Evolutionary conservation across 148 eudicot species (phyloP).

Genomic region (Polygonum maritimum): DNA sequence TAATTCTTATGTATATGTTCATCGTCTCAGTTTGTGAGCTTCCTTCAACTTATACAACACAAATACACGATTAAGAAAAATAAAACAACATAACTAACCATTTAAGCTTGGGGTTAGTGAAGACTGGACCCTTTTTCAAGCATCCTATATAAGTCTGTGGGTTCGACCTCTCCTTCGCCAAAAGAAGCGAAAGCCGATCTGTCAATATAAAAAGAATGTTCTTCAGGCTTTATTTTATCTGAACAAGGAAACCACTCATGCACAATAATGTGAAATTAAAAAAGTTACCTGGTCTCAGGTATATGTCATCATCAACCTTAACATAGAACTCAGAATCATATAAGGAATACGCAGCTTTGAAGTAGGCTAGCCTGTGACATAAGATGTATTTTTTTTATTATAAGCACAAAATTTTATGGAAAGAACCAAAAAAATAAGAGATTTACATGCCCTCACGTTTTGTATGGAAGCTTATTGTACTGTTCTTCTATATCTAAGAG

Average conservation of each 20-base stretch:
- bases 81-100: slow-evolving; percentile 42
- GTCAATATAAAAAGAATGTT: slow-evolving; percentile 10
- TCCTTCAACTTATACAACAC: neutral
- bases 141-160: slow-evolving; percentile 93
- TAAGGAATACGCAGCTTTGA: slow-evolving; percentile 83
- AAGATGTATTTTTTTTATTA: slow-evolving; percentile 10
- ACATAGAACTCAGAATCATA: slow-evolving; percentile 88
- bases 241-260: neutral
- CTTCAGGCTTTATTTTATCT: neutral
- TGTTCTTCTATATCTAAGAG: slow-evolving; percentile 85
- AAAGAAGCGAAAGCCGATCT: slow-evolving; percentile 87
- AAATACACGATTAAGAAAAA: neutral
- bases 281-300: slow-evolving; percentile 70
- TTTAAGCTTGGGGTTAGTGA: slow-evolving; percentile 84
- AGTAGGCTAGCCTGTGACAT: slow-evolving; percentile 69
- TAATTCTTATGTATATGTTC: neutral
- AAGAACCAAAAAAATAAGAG: neutral
- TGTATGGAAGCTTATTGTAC: slow-evolving; percentile 94
- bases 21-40: neutral
- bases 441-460: slow-evolving; percentile 62
- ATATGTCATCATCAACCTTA: slow-evolving; percentile 92
- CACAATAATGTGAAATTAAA: neutral
- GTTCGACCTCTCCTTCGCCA: slow-evolving; percentile 78
- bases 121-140: slow-evolving; percentile 95
- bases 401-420: neutral